Evolutionary conservation across 192 early-diverging fungal species (phyloP).

Genomic region (Umbelopsis sp.): DNA sequence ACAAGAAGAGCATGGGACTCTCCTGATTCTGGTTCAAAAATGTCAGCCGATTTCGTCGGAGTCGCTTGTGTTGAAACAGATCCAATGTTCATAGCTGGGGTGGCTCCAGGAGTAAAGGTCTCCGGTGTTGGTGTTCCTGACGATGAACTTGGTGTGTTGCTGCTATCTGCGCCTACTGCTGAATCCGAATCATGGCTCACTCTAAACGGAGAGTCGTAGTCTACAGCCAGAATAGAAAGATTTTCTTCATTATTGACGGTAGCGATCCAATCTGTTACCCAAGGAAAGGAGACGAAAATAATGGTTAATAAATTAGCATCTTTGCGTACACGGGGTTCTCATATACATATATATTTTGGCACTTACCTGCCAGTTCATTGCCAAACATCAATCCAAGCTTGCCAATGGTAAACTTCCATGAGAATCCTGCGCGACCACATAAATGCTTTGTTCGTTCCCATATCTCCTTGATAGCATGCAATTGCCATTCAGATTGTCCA

Average conservation of each 20-base stretch:
- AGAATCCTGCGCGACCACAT: slow-evolving; percentile 40
- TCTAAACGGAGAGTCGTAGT: slow-evolving; percentile 35
- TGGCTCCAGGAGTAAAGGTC: slow-evolving; percentile 14
- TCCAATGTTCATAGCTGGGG: neutral
- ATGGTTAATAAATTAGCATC: too few species aligned
- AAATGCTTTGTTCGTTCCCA: slow-evolving; percentile 46
- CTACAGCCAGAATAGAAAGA: slow-evolving; percentile 31
- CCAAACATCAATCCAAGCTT: slow-evolving; percentile 54
- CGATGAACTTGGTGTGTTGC: neutral
- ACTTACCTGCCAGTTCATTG: slow-evolving; percentile 40
- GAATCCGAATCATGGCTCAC: slow-evolving; percentile 23
- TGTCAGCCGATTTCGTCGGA: slow-evolving; percentile 27
- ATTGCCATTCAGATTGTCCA: neutral
- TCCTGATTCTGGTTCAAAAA: slow-evolving; percentile 29
- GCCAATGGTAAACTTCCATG: slow-evolving; percentile 50
- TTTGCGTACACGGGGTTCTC: neutral
- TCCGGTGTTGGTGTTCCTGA: slow-evolving; percentile 1
- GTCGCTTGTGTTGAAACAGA: neutral
- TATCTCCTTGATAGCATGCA: slow-evolving; percentile 40
- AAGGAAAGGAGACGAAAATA: neutral
- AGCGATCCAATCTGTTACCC: slow-evolving; percentile 29
- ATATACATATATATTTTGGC: slow-evolving; percentile 20
- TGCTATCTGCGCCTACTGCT: slow-evolving; percentile 13
- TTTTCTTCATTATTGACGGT: slow-evolving; percentile 26
- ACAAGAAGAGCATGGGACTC: slow-evolving; percentile 49